Evolutionary conservation across 169 alveolate genomes (phyloP), one percentile per base, ranked within the genome.

Genomic region (Plasmodium gallinaceum): DNA sequence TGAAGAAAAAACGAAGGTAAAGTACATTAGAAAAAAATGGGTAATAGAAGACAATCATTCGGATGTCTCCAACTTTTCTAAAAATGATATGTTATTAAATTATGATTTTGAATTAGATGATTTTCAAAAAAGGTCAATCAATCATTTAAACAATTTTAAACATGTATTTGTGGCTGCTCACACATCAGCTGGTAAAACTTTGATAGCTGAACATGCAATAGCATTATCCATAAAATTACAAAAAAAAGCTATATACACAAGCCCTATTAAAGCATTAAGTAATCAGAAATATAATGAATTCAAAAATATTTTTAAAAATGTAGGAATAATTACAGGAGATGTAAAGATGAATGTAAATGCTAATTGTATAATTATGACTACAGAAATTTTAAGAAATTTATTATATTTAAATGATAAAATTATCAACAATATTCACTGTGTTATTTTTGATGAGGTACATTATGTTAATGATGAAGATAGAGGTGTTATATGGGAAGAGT

Each of bases 401-500:
- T 92, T 98, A 37, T 98, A 98, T 93, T 93, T 96, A 69, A 95
- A 96, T 46, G 97, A 94, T 66, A 88, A 93, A 2, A 92, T 93
- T 48, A 94, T 97, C 18, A 95, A 96, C 71, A 98, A 98, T 90
- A 93, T 98, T 12, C 99, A 96, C 52, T 97, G 99, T 95, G 99
- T 98, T 1, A 97, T 99, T 32, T 98, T 99, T 92, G 99, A 99
- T 93, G 99, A 99, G 88, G 99, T 98, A 0, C 99, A 99, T 93
- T 99, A 98, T 93, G 95, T 98, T 46, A 98, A 97, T 90, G 99
- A 99, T 92, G 91, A 94, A 24, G 99, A 96, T 66, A 93, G 99
- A 61, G 99, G 99, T 7, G 98, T 97, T 45, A 99, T 98, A 10
- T 99, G 99, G 99, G 99, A 99, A 92, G 99, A 99, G 88, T 97